Conservation (phyloP, 495 filamentous ascomycete genomes). For the Xylaria sp. region DNA sequence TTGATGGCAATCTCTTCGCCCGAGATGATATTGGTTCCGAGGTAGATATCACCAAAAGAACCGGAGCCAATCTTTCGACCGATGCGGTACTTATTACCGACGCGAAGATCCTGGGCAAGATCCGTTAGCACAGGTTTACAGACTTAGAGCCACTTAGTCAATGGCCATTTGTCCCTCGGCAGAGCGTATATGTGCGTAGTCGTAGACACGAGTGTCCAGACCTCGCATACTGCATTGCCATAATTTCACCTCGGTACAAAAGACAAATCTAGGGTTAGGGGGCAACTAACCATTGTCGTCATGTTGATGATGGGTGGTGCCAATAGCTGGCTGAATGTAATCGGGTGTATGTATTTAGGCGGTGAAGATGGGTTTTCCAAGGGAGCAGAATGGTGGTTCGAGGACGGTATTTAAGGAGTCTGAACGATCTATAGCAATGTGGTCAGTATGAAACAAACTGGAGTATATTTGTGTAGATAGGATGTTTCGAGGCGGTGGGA, state of each 20-base stretch:
- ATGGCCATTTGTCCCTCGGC: not conserved
- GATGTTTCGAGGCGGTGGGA: conserved; percentile 6
- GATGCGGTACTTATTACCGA: conserved; percentile 99
- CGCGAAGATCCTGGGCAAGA: conserved; percentile 84
- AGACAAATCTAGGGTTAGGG: conserved; percentile 13
- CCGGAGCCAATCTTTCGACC: conserved; percentile 99
- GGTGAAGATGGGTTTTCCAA: not conserved
- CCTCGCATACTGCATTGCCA: not conserved
- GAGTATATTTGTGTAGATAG: not conserved
- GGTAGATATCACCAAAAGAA: conserved; percentile 98
- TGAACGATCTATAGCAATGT: conserved; percentile 11
- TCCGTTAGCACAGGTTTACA: not conserved
- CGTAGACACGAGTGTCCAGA: not conserved
- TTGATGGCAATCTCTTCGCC: conserved; percentile 99
- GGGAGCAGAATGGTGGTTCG: not conserved
- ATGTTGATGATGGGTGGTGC: conserved; percentile 42
- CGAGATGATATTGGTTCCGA: conserved; percentile 99
- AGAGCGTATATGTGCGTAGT: not conserved
- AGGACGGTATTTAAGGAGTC: conserved; percentile 4
- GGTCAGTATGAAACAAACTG: conserved; percentile 19
- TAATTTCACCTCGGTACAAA: not conserved
- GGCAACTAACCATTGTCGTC: conserved; percentile 59
- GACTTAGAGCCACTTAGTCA: not conserved
- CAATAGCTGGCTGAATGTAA: conserved; percentile 29
- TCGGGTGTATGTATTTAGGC: not conserved